Evolutionary conservation across 805 yeast species (phyloP).

Genomic region (Saturnispora zaruensis): DNA sequence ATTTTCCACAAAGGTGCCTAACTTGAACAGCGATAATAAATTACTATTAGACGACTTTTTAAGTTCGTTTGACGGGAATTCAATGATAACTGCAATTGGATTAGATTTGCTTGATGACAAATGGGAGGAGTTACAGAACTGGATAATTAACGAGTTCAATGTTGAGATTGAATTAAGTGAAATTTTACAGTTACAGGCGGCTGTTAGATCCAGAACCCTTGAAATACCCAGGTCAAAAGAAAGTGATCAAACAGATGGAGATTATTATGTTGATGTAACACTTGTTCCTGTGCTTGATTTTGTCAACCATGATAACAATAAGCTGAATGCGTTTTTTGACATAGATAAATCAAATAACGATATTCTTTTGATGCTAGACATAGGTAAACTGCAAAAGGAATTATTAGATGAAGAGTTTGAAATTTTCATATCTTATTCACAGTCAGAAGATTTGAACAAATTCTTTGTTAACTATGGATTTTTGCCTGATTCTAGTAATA

Average conservation of each 20-base stretch:
- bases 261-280: slow-evolving; percentile 42
- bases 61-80: slow-evolving; percentile 16
- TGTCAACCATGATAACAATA: slow-evolving; percentile 47
- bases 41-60: slow-evolving; percentile 20
- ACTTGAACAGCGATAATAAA: slow-evolving; percentile 23
- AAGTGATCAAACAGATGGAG: slow-evolving; percentile 26
- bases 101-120: slow-evolving; percentile 12
- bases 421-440: slow-evolving; percentile 37
- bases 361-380: slow-evolving; percentile 32
- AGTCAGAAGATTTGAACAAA: slow-evolving; percentile 33
- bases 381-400: slow-evolving; percentile 3
- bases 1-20: slow-evolving; percentile 26
- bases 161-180: slow-evolving; percentile 12
- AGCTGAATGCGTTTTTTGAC: slow-evolving; percentile 51
- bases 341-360: slow-evolving; percentile 40
- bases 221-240: slow-evolving; percentile 44
- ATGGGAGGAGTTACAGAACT: slow-evolving; percentile 14
- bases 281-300: slow-evolving; percentile 62
- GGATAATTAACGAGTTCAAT: slow-evolving; percentile 14
- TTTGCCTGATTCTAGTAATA: slow-evolving; percentile 27
- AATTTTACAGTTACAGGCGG: slow-evolving; percentile 25
- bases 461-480: slow-evolving; percentile 41
- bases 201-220: slow-evolving; percentile 50
- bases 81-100: slow-evolving; percentile 9
- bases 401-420: slow-evolving; percentile 21